These are phyloP conservation scores for Macrolepiota albuminosa DNA, from an alignment of 768 basidiomycete genomes.

Conservation along the genomic window DNA sequence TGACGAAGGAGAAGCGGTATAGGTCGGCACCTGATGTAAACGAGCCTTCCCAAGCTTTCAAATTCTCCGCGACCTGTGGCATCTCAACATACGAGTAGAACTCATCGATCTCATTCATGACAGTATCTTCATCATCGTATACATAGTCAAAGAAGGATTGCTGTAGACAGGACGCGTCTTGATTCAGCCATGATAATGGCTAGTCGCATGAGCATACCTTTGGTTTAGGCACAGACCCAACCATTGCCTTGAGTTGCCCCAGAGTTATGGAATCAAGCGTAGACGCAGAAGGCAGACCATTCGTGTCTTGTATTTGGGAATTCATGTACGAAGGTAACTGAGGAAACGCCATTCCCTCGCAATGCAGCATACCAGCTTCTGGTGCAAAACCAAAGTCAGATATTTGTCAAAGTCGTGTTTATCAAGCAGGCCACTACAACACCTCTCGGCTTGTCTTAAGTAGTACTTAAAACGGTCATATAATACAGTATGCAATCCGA, in stretches of 20 bases:
- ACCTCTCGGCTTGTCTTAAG: background rate
- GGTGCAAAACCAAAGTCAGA: background rate
- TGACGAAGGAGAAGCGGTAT: background rate
- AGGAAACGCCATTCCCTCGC: constrained; percentile 21
- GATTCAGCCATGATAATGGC: constrained; percentile 5
- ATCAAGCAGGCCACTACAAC: constrained; percentile 1
- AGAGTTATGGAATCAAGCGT: constrained; percentile 73
- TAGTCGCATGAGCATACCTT: constrained; percentile 43
- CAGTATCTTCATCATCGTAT: constrained; percentile 94
- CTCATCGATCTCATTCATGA: constrained; percentile 95
- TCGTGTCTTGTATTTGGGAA: constrained; percentile 22
- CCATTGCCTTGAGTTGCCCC: constrained; percentile 75
- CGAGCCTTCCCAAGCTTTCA: constrained; percentile 84
- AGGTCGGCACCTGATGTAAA: constrained; percentile 63
- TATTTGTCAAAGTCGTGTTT: background rate
- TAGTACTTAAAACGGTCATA: background rate
- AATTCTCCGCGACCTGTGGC: constrained; percentile 82
- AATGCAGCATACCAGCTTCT: background rate
- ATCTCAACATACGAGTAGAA: constrained; percentile 98
- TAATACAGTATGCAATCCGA: background rate
- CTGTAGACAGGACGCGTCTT: constrained; percentile 33
- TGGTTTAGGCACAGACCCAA: constrained; percentile 64
- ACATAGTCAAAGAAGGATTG: constrained; percentile 88
- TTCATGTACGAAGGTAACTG: constrained; percentile 23
- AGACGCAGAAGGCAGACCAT: constrained; percentile 21